Base-by-base conservation (phyloP, 345 rosid species). In the Firmiana major region DNA sequence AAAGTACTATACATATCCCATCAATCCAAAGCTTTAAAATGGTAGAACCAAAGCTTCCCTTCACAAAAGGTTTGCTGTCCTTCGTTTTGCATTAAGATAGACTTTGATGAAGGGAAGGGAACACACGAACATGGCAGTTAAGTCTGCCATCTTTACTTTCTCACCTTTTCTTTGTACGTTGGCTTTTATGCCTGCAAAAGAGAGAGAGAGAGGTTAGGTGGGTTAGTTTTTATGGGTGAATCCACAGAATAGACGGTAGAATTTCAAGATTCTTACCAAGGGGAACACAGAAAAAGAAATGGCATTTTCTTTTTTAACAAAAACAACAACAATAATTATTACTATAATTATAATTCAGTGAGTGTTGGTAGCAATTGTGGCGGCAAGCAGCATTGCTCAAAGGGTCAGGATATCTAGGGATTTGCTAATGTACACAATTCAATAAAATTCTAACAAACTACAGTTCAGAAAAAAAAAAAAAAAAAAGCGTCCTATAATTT, bases 151-250 rank as follows among this genome's bases (percentile, higher is more conserved):
- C 49, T 17, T 43, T 74, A 11, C 40, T 74, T 46, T 58, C 57
- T 45, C 55, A 74, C 77, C 77, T 46, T 62, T 75, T 48, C 15
- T 75, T 26, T 74, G 43, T 46, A 75, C 58, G n/a, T 19, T 17
- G 26, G 19, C 58, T 75, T 63, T 75, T 75, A 75, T 75, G 78
- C 55, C 78, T 75, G 78, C 78, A 46, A 63, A 43, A 57, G 16
- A 43, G 58, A 71, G 34, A 31, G 34, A 40, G 13, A 26, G 6
- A 12, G 2, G 48, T 75, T 73, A 24, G 76, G 65, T 73, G 48
- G 76, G 36, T 55, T 75, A 75, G 77, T 45, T 75, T 63, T 60
- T 31, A 62, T 63, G 46, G 67, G 59, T 63, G 59, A 19, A 19
- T 63, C 45, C 34, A 62, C n/a, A 53, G 51, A 43, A 9, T 1